Evolutionary conservation across 75 land plant species (phyloP).

Genomic region (Cryptomeria japonica): DNA sequence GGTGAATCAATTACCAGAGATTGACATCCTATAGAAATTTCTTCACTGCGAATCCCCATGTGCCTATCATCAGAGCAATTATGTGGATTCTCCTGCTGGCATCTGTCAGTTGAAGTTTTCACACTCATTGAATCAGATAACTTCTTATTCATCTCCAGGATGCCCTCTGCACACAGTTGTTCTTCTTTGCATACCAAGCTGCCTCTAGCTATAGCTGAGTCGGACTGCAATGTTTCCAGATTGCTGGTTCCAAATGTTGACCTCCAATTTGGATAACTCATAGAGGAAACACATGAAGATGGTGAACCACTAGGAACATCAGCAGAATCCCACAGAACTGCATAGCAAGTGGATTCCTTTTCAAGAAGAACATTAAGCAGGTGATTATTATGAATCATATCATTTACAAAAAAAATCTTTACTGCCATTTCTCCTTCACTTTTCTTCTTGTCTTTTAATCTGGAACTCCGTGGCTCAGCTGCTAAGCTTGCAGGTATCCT

Average conservation of each 20-base stretch:
- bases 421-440: conserved; percentile 74
- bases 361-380: conserved; percentile 52
- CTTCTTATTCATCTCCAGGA: background rate
- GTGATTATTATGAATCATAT: conserved; percentile 66
- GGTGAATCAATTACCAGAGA: conserved; percentile 14
- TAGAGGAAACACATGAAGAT: conserved; percentile 7
- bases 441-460: conserved; percentile 68
- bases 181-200: background rate
- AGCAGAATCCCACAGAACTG: conserved; percentile 67
- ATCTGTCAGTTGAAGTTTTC: background rate
- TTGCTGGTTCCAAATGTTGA: background rate
- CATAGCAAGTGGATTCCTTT: conserved; percentile 35
- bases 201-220: background rate
- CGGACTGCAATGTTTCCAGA: background rate
- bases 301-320: conserved; percentile 27
- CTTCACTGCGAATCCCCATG: background rate
- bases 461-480: conserved; percentile 74
- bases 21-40: background rate
- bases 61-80: background rate
- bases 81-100: background rate
- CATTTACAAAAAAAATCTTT: conserved; percentile 76
- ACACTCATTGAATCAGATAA: conserved; percentile 6
- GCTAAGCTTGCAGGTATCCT: conserved; percentile 62
- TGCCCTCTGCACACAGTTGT: background rate
- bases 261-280: background rate